A percentile compares a stretch with the other conserved stretches of the same genome.
Conservation (phyloP, 2,329 filamentous ascomycete genomes). For the Drechslerella dactyloides region DNA sequence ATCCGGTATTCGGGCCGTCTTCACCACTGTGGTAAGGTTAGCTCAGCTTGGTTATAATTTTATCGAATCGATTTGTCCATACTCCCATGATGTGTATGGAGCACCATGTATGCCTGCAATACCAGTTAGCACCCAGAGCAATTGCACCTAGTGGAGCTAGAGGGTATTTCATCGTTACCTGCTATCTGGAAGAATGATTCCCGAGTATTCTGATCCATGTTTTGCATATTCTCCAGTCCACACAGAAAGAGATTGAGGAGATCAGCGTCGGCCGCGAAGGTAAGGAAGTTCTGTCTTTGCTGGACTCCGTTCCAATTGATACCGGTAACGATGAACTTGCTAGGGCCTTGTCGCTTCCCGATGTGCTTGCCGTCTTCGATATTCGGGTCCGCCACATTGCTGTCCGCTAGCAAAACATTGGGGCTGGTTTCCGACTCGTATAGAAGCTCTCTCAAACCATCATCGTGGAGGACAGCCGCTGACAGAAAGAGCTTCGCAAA, state of each 20-base stretch:
- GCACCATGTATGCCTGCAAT: constrained; percentile 38
- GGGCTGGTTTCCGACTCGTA: constrained; percentile 4
- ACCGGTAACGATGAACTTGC: constrained; percentile 25
- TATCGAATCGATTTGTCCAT: background rate
- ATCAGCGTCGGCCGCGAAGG: constrained; percentile 26
- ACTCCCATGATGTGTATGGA: constrained; percentile 43
- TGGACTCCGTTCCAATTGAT: constrained; percentile 39
- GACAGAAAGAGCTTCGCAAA: constrained; percentile 20
- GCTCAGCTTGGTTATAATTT: background rate
- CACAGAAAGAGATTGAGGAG: constrained; percentile 44
- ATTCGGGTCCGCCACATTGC: background rate
- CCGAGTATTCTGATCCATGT: constrained; percentile 21
- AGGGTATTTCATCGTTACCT: constrained; percentile 10
- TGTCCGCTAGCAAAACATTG: background rate
- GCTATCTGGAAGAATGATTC: constrained; percentile 38
- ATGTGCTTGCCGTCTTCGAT: constrained; percentile 3
- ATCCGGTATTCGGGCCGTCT: constrained; percentile 13
- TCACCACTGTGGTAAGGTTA: constrained; percentile 7
- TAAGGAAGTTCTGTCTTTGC: constrained; percentile 28
- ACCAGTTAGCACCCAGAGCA: constrained; percentile 6
- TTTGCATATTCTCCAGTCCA: constrained; percentile 40
- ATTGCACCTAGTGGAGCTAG: background rate
- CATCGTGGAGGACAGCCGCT: constrained; percentile 13
- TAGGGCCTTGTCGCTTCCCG: constrained; percentile 31
- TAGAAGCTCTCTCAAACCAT: constrained; percentile 9